Evolutionary conservation across 257 asterid genomes (phyloP).

Genomic region (Lithospermum erythrorhizon): DNA sequence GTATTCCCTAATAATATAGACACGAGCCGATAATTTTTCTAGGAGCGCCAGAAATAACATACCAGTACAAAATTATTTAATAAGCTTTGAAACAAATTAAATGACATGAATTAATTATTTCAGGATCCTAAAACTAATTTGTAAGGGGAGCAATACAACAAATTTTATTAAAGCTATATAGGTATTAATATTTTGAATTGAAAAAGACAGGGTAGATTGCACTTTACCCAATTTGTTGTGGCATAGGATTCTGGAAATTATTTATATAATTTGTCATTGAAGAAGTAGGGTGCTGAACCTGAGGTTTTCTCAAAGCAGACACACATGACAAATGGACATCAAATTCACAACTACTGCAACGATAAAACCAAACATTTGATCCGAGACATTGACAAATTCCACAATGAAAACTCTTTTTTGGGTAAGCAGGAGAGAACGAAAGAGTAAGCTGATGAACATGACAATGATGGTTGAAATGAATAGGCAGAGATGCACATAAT

Average conservation of each 20-base stretch:
- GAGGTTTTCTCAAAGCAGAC: not conserved
- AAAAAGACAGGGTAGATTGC: too few species aligned
- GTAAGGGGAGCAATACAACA: too few species aligned
- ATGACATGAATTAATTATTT: too few species aligned
- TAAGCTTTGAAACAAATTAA: too few species aligned
- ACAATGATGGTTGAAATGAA: slow-evolving; percentile 12
- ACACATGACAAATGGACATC: slow-evolving; percentile 42
- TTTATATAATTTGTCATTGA: slow-evolving; percentile 1
- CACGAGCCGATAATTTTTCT: too few species aligned
- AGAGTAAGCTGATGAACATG: slow-evolving; percentile 33
- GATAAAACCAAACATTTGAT: slow-evolving; percentile 34
- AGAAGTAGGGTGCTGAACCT: not conserved
- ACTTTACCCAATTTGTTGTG: not conserved
- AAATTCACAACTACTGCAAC: slow-evolving; percentile 35
- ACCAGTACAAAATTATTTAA: too few species aligned
- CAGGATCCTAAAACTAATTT: too few species aligned
- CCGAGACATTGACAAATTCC: slow-evolving; percentile 29
- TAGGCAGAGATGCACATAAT: slow-evolving; percentile 33
- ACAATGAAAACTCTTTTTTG: slow-evolving; percentile 29
- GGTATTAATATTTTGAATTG: too few species aligned
- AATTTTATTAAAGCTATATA: too few species aligned
- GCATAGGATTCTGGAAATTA: not conserved
- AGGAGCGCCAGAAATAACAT: too few species aligned
- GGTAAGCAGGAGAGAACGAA: slow-evolving; percentile 34
- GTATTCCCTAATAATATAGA: too few species aligned